Conservation (phyloP, 2,329 filamentous ascomycete genomes). For the Elsinoe batatas region DNA sequence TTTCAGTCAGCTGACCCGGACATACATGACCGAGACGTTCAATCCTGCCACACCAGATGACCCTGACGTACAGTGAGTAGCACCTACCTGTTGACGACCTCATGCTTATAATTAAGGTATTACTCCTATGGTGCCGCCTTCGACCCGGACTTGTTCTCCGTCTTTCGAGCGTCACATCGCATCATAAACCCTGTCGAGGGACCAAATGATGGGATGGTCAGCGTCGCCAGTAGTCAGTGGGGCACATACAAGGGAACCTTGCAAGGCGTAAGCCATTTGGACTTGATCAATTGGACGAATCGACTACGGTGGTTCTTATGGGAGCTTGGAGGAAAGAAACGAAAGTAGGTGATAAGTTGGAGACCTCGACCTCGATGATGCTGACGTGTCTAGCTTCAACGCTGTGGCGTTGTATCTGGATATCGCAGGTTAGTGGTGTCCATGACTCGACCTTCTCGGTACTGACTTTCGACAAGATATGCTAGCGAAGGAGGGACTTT, state of each 20-base stretch:
- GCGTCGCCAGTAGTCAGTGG: slow-evolving; percentile 51
- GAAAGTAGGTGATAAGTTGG: slow-evolving; percentile 34
- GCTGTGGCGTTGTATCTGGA: slow-evolving; percentile 55
- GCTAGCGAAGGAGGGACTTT: slow-evolving; percentile 32
- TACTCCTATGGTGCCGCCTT: slow-evolving; percentile 54
- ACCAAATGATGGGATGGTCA: slow-evolving; percentile 55
- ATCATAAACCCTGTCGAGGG: slow-evolving; percentile 47
- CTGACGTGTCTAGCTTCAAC: slow-evolving; percentile 42
- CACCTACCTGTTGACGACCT: slow-evolving; percentile 23
- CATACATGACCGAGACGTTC: slow-evolving; percentile 49
- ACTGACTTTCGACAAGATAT: slow-evolving; percentile 22
- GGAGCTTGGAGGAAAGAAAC: slow-evolving; percentile 45
- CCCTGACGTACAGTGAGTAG: slow-evolving; percentile 38
- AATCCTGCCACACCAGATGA: slow-evolving; percentile 50
- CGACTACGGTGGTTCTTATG: slow-evolving; percentile 50
- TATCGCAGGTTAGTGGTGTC: slow-evolving; percentile 45
- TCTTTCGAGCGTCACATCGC: slow-evolving; percentile 48
- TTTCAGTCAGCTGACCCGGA: slow-evolving; percentile 50
- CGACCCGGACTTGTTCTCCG: slow-evolving; percentile 45
- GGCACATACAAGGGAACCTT: slow-evolving; percentile 54
- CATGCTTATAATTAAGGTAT: slow-evolving; percentile 32
- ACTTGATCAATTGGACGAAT: slow-evolving; percentile 59
- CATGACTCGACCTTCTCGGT: neutral
- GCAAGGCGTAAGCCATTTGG: slow-evolving; percentile 53
- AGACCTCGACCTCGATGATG: neutral